Evolutionary conservation across 2,329 filamentous ascomycete species (phyloP).

Genomic region (Acrodontium crateriforme): DNA sequence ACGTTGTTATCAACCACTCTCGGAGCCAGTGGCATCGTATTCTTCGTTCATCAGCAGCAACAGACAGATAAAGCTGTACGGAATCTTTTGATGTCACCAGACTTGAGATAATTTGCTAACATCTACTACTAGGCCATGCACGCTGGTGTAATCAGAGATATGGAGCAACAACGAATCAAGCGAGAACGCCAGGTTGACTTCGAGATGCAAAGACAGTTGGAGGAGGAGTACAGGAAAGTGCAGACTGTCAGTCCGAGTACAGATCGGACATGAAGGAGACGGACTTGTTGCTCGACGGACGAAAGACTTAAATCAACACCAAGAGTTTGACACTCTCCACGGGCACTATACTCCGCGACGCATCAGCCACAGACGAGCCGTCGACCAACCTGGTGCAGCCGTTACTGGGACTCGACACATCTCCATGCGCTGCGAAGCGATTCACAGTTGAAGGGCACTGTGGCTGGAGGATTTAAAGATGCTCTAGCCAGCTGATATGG

Average conservation of each 20-base stretch:
- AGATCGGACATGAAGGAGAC: no score
- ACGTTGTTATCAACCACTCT: conserved; percentile 68
- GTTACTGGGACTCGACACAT: no score
- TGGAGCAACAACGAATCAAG: conserved; percentile 86
- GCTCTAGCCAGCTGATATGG: no score
- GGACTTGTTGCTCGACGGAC: no score
- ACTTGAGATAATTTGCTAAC: conserved; percentile 2
- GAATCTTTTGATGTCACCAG: neutral
- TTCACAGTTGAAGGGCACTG: no score
- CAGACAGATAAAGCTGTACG: conserved; percentile 64
- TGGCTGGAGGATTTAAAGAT: no score
- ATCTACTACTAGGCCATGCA: conserved; percentile 65
- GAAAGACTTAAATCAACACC: no score
- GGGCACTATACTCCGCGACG: no score
- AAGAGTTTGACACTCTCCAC: no score
- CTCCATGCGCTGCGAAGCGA: no score
- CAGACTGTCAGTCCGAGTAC: conserved; percentile 71
- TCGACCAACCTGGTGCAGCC: no score
- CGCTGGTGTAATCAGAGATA: conserved; percentile 79
- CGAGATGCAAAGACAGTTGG: conserved; percentile 72
- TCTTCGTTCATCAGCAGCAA: conserved; percentile 83
- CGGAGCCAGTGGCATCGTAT: conserved; percentile 61
- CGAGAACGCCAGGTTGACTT: conserved; percentile 87
- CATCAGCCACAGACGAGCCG: no score
- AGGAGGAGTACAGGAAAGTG: conserved; percentile 79